Evolutionary conservation across 768 basidiomycete species (phyloP), one percentile per base, ranked within the genome.

Genomic region (Lactarius tabidus): DNA sequence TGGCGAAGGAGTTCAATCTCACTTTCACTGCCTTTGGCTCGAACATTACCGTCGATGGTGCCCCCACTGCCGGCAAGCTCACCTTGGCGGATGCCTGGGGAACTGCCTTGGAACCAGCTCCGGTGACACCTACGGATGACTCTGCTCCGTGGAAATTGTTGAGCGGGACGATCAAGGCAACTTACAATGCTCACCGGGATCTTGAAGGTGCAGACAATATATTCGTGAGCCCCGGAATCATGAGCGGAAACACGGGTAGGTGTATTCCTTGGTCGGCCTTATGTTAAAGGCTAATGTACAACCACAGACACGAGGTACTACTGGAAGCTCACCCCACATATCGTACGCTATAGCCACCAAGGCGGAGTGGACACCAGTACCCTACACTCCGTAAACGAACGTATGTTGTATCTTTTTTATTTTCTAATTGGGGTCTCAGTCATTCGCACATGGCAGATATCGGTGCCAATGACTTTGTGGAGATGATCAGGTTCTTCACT

Each of bases 341-440:
- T 69, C 55, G 20, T 70, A 55, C 67, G 64, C 3, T 70, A 67
- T 51, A 58, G 51, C 26, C 69, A 69, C 36, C 72, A 75, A 51
- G 63, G 69, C 55, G 67, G 64, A 39, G 51, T 2, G 68, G 66
- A 38, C 74, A 72, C 29, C 80, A 81, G 1, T 75, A 86, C n/a
- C 90, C 91, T 73, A 89, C 89, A 51, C 48, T 26, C 48, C 2
- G 82, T 90, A 31, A 83, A 91, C 63, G 90, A 91, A 80, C 80
- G 88, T 87, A 70, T 71, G 83, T 71, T 15, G 14, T 15, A 23
- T 36, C 10, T 39, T 6, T 41, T 2, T n/a, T n/a, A 61, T 39
- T 51, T 38, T 6, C 17, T 39, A 20, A 18, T 62, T 8, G 17
- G 17, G 31, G 5, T 29, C 33, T 45, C 7, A 57, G 26, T 28